These are phyloP conservation scores for Trichoderma simmonsii DNA, from an alignment of 2,329 filamentous ascomycete genomes.

Conservation along the genomic window DNA sequence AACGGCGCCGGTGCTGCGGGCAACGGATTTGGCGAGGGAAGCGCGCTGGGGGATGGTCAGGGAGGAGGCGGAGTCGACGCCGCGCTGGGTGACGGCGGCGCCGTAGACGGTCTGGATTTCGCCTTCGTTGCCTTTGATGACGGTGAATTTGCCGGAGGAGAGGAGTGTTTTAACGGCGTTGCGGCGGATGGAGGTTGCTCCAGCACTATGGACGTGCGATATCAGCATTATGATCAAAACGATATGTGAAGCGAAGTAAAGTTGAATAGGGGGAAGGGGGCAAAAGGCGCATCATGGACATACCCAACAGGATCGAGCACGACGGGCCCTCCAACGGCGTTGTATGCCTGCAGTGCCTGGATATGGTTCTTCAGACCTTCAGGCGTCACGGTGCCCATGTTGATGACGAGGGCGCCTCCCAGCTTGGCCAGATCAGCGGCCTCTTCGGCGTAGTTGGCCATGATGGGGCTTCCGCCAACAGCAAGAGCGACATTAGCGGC, in stretches of 20 bases:
- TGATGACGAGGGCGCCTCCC: constrained; percentile 78
- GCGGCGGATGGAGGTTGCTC: constrained; percentile 72
- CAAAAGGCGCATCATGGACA: constrained; percentile 31
- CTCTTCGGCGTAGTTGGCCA: constrained; percentile 85
- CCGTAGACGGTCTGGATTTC: constrained; percentile 76
- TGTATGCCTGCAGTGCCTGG: constrained; percentile 77
- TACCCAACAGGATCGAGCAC: constrained; percentile 86
- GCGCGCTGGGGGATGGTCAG: constrained; percentile 53
- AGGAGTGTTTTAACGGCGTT: constrained; percentile 70
- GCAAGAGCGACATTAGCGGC: constrained; percentile 86
- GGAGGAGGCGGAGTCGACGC: constrained; percentile 74
- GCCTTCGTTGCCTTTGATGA: constrained; percentile 92
- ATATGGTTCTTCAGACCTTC: constrained; percentile 70
- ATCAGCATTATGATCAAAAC: not conserved
- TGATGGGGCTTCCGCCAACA: constrained; percentile 86
- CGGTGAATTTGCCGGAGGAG: constrained; percentile 70
- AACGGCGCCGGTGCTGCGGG: constrained; percentile 66
- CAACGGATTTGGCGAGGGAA: constrained; percentile 62
- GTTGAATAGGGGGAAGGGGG: not conserved
- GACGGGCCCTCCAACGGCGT: constrained; percentile 68
- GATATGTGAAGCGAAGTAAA: not conserved
- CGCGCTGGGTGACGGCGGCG: constrained; percentile 59
- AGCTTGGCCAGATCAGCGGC: constrained; percentile 75
- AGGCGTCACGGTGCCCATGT: constrained; percentile 88
- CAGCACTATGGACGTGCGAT: constrained; percentile 50